Evolutionary conservation across 768 basidiomycete genomes (phyloP), one percentile per base, ranked within the genome.

Genomic region (Pulveroboletus sp.): DNA sequence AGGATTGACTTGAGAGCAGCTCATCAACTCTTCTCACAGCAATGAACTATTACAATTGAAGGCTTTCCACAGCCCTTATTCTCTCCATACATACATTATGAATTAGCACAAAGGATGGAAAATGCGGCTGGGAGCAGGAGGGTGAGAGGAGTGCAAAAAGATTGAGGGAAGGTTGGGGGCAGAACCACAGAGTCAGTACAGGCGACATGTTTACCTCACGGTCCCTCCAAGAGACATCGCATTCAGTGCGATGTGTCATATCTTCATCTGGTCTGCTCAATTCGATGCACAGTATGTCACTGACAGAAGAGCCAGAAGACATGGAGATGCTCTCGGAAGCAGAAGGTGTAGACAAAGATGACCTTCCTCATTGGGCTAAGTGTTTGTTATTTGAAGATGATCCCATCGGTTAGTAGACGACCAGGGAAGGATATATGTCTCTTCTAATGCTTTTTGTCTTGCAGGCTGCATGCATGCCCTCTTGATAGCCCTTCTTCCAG

Each of bases 341-440:
- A 38, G 68, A 64, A 49, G 75, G 72, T 13, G 63, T 85, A 17
- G 85, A 84, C 25, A 87, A 89, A 53, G 84, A 84, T 3, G 81
- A 84, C 31, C 70, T 92, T 7, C 90, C 92, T 0, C 72, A 74
- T 5, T 94, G 92, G 92, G 90, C 91, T 5, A 79, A 77, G 57
- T 74, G 81, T 21, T 69, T 67, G 10, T 58, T 69, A 9, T 91
- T 87, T 56, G 56, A 53, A 4, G 71, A 76, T 31, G 77, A 87
- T 55, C 73, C 77, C 4, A 67, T 88, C 6, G 82, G 88, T 88
- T 44, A 59, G 77, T 68, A 13, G 41, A 52, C 43, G 20, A 12
- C n/a, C 44, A 24, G 55, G 37, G 45, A 35, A 27, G 7, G 45
- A 24, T 10, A 25, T 38, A 33, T 40, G 47, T 21, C 45, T 33